phyloP scores from a whole-genome alignment of 106 monocot genomes.

The Phalaenopsis equestris region DNA sequence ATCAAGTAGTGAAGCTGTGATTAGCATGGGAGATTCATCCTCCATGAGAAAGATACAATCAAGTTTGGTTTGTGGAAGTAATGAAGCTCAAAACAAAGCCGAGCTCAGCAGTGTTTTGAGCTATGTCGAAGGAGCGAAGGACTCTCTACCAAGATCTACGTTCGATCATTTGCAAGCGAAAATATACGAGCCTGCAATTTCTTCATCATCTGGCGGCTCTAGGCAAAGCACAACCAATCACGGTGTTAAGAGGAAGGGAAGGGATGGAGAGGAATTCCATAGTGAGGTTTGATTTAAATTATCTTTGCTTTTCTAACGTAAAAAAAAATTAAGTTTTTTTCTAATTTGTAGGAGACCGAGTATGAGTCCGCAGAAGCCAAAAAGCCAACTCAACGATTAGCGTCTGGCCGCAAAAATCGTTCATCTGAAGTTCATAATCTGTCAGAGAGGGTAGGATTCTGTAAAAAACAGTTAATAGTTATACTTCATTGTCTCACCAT shows the following conservation, averaged over 20 bases:
- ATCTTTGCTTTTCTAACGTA: background rate
- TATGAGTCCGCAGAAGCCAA: slow-evolving; percentile 11
- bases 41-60: slow-evolving; percentile 34
- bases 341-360: slow-evolving; percentile 14
- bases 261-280: slow-evolving; percentile 40
- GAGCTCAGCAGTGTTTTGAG: slow-evolving; percentile 15
- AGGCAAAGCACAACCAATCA: slow-evolving; percentile 21
- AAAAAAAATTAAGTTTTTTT: background rate
- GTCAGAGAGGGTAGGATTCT: slow-evolving; percentile 53
- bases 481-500: background rate
- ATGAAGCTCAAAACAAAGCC: slow-evolving; percentile 19
- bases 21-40: slow-evolving; percentile 15
- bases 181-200: slow-evolving; percentile 17
- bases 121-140: slow-evolving; percentile 7
- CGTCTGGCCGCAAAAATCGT: slow-evolving; percentile 24
- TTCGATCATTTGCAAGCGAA: slow-evolving; percentile 13
- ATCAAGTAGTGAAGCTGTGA: slow-evolving; percentile 1
- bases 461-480: background rate
- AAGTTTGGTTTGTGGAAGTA: slow-evolving; percentile 28
- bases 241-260: slow-evolving; percentile 45
- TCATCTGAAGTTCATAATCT: slow-evolving; percentile 65
- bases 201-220: slow-evolving; percentile 41
- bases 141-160: background rate
- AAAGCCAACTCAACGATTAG: slow-evolving; percentile 4
- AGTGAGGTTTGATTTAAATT: slow-evolving; percentile 45